Conservation (phyloP, 208 protist species). For the Trichomonas tenax region DNA sequence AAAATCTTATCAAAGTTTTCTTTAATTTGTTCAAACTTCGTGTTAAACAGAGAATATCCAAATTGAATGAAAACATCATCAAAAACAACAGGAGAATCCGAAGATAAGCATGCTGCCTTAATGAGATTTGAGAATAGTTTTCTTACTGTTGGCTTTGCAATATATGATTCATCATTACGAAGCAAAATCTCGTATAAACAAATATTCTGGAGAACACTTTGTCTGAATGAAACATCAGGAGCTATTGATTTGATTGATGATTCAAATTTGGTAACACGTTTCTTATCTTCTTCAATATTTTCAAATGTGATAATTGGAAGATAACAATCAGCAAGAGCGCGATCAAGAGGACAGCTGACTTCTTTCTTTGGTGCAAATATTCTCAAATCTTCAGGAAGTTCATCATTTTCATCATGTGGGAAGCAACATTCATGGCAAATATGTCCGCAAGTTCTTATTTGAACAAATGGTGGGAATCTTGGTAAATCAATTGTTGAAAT, state of each 20-base stretch:
- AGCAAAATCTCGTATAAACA: neutral
- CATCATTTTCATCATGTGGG: neutral
- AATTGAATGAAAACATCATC: neutral
- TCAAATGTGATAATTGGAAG: neutral
- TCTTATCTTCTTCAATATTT: neutral
- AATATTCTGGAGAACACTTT: neutral
- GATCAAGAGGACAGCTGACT: neutral
- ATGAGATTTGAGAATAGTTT: neutral
- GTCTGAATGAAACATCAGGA: neutral
- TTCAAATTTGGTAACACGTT: neutral
- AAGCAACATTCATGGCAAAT: neutral
- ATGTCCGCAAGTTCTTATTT: neutral
- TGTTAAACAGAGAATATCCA: neutral
- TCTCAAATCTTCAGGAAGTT: neutral
- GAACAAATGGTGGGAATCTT: neutral
- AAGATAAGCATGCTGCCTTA: neutral
- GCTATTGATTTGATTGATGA: neutral
- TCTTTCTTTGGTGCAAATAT: neutral
- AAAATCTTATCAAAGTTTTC: neutral
- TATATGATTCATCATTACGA: neutral
- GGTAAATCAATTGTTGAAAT: neutral
- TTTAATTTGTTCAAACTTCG: neutral
- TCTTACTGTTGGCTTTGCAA: neutral
- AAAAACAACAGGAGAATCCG: neutral
- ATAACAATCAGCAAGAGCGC: neutral